Base-by-base conservation (phyloP, 2,329 filamentous ascomycete species). In the Stromatinia cepivora region DNA sequence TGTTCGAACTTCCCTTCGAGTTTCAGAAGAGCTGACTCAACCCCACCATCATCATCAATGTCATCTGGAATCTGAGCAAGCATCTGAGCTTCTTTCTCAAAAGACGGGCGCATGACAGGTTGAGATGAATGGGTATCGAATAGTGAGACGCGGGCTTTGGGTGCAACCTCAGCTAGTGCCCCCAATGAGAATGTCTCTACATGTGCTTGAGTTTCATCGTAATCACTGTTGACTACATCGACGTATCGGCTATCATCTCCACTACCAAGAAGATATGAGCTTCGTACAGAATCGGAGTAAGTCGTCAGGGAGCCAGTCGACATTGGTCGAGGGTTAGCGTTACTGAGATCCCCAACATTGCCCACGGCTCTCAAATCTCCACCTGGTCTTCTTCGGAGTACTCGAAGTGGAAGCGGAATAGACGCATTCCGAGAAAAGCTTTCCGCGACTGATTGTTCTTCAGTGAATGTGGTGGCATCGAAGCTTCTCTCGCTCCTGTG, bases 11-110 rank as follows among this genome's bases (percentile, higher is more conserved):
- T 94, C 13, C 95, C 95, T 81, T 99, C 95, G 0, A 99, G 84
- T 76, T 98, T 99, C 75, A 94, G 81, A 64, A 99, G 80, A 0
- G 95, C 92, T n/a, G 94, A 93, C 77, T 98, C 95, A 36, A 98
- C 89, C 17, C 94, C 94, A 9, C 93, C 93, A 76, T 96, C 92
- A 58, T 90, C 90, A 71, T 89, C 86, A 22, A 82, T 78, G 50
- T 96, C 92, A 76, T 97, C 94, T 0, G 94, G 93, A 36, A 98
- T 92, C 68, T 92, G 89, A 2, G 94, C 92, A 67, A 99, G 87
- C 75, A 92, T 92, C 70, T 94, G 89, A 1, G 96, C 92, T 75
- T 97, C 93, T 3, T 87, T 90, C 79, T 98, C 93, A 74, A 98
- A 97, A 0, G 94, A 97, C 1, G 87, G 86, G 5, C 87, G 84